A percentile compares a stretch with the other conserved stretches of the same genome.
phyloP scores from a whole-genome alignment of 768 basidiomycete genomes.

The Chalciporus piperatus region DNA sequence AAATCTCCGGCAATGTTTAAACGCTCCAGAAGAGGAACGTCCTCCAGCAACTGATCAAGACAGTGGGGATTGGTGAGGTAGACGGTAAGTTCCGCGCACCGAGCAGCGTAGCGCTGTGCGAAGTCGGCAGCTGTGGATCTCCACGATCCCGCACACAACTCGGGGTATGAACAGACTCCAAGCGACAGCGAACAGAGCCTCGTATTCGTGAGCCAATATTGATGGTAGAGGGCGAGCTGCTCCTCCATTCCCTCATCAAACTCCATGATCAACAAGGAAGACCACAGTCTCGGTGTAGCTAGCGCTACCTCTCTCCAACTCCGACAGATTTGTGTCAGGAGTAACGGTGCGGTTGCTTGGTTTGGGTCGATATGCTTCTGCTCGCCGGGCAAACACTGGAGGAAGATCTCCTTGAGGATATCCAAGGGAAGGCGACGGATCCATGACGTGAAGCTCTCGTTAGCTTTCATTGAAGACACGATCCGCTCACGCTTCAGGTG shows the following conservation, averaged over 20 bases:
- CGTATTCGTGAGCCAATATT: conserved; percentile 19
- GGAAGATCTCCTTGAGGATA: conserved; percentile 46
- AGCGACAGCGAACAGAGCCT: conserved; percentile 19
- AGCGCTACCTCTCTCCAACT: conserved; percentile 41
- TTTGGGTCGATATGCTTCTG: conserved; percentile 21
- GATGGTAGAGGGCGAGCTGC: conserved; percentile 9
- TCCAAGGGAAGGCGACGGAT: conserved; percentile 43
- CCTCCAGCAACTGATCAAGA: conserved; percentile 11
- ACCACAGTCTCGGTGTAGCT: conserved; percentile 46
- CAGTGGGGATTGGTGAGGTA: conserved; percentile 4
- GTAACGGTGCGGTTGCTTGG: conserved; percentile 30
- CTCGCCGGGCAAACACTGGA: conserved; percentile 30
- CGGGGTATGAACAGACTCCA: conserved; percentile 8
- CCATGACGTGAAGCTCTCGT: conserved; percentile 21
- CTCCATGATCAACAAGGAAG: conserved; percentile 32
- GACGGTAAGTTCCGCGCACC: conserved; percentile 8
- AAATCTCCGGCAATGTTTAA: conserved; percentile 12
- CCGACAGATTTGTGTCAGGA: conserved; percentile 40
- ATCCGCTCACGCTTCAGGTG: conserved; percentile 10
- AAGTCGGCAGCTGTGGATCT: conserved; percentile 19
- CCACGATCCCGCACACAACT: conserved; percentile 11
- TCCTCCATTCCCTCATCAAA: background rate
- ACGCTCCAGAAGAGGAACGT: conserved; percentile 16
- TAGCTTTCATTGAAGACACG: conserved; percentile 12
- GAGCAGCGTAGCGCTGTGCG: conserved; percentile 16